A percentile compares a stretch with the other conserved stretches of the same genome.
phyloP scores from a whole-genome alignment of 768 basidiomycete genomes.

The Hericium alpestre region DNA sequence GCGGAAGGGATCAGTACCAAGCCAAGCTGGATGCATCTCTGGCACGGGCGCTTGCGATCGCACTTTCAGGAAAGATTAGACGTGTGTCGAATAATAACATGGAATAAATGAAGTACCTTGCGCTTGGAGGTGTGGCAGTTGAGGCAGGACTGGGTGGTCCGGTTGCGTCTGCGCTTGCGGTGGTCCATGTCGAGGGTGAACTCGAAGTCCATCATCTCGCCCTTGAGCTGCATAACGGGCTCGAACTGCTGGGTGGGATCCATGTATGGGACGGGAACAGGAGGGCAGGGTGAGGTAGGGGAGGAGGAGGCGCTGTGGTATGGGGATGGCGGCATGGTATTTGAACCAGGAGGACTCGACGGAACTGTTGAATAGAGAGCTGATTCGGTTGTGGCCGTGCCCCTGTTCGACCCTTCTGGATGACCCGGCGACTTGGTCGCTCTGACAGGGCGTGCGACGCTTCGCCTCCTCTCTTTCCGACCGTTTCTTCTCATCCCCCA shows the following conservation, averaged over 20 bases:
- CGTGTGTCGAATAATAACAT: neutral
- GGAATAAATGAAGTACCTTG: constrained; percentile 43
- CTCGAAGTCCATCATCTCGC: constrained; percentile 17
- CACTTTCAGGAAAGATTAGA: constrained; percentile 39
- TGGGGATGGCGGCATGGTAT: too few relatives aligned
- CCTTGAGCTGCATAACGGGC: constrained; percentile 32
- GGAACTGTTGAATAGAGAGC: neutral
- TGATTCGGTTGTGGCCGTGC: neutral
- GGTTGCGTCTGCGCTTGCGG: constrained; percentile 79
- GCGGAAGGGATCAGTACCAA: constrained; percentile 37
- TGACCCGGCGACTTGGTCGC: neutral
- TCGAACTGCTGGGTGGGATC: constrained; percentile 26
- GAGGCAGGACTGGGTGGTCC: constrained; percentile 79
- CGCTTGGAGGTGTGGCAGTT: constrained; percentile 93
- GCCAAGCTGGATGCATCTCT: constrained; percentile 82
- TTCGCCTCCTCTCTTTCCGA: neutral
- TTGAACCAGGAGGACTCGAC: too few relatives aligned
- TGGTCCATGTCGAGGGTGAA: constrained; percentile 64
- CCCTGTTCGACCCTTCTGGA: neutral
- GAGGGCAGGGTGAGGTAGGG: neutral
- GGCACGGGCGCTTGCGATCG: constrained; percentile 85
- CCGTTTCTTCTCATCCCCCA: neutral
- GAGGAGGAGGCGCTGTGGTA: too few relatives aligned
- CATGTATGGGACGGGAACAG: constrained; percentile 8
- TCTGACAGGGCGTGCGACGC: constrained; percentile 2